Evolutionary conservation across 1,284 basidiomycete genomes (phyloP).

Genomic region (Melampsora larici-populina): DNA sequence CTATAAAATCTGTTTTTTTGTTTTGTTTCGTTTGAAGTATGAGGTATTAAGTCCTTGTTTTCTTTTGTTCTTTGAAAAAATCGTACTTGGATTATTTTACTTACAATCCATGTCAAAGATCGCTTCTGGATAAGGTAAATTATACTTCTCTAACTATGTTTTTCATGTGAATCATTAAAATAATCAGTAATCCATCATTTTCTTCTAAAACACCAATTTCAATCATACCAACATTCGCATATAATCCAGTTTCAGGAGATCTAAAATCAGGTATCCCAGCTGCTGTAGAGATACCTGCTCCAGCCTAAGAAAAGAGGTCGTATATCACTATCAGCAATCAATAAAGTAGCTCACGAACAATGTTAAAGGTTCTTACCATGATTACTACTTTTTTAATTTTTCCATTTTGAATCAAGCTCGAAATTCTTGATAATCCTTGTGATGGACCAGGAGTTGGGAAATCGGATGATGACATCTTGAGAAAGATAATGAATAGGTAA

Average conservation of each 20-base stretch:
- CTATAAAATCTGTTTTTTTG: slow-evolving; percentile 48
- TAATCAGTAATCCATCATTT: no score
- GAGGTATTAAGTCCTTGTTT: background rate
- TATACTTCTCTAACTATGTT: slow-evolving; percentile 50
- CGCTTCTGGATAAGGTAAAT: slow-evolving; percentile 53
- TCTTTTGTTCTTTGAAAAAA: slow-evolving; percentile 1
- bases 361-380: background rate
- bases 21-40: background rate
- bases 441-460: no score
- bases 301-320: slow-evolving; percentile 13
- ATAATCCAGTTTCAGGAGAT: slow-evolving; percentile 40
- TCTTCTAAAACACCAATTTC: no score
- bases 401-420: background rate
- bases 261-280: slow-evolving; percentile 42
- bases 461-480: no score
- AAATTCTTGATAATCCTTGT: no score
- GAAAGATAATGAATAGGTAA: no score
- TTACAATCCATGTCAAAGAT: slow-evolving; percentile 52
- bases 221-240: slow-evolving; percentile 21
- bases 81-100: background rate
- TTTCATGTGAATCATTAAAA: no score
- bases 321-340: no score
- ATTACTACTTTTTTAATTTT: background rate
- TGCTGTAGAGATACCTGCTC: slow-evolving; percentile 36
- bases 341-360: no score